phyloP scores from a whole-genome alignment of 305 asterid genomes.

The Solanum hybrid region DNA sequence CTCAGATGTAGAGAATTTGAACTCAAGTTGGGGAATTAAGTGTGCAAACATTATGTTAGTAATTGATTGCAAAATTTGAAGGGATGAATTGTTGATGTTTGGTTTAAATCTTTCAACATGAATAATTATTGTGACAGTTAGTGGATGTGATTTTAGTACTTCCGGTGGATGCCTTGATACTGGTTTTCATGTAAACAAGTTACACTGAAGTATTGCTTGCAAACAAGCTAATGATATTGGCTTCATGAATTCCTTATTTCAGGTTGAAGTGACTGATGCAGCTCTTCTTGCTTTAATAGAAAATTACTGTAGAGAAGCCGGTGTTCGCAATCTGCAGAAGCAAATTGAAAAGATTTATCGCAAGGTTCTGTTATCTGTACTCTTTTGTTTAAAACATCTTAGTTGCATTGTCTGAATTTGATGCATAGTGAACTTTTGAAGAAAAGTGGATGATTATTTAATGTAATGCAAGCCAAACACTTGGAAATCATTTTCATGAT shows the following conservation, averaged over 20 bases:
- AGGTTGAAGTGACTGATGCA: constrained; percentile 90
- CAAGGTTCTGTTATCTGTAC: constrained; percentile 41
- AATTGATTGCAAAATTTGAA: not conserved
- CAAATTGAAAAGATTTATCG: constrained; percentile 96
- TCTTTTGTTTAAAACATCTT: not conserved
- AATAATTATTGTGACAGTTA: not conserved
- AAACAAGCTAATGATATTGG: not conserved
- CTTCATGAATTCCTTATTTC: constrained; percentile 5
- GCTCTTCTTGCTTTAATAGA: constrained; percentile 89
- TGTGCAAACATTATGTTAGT: not conserved
- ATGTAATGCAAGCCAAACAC: not conserved
- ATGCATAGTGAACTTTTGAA: not conserved
- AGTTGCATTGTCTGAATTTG: not conserved
- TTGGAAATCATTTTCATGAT: not conserved
- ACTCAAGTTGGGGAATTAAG: not conserved
- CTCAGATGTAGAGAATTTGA: not conserved
- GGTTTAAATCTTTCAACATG: not conserved
- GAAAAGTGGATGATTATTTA: not conserved
- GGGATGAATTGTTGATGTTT: not conserved
- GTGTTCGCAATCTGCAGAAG: constrained; percentile 97
- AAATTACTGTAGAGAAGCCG: constrained; percentile 97
- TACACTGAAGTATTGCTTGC: not conserved
- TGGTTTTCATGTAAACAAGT: not conserved
- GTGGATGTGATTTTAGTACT: not conserved
- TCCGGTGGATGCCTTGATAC: not conserved